Evolutionary conservation across 192 early-diverging fungal genomes (phyloP).

Genomic region (Rhizophagus sp.): DNA sequence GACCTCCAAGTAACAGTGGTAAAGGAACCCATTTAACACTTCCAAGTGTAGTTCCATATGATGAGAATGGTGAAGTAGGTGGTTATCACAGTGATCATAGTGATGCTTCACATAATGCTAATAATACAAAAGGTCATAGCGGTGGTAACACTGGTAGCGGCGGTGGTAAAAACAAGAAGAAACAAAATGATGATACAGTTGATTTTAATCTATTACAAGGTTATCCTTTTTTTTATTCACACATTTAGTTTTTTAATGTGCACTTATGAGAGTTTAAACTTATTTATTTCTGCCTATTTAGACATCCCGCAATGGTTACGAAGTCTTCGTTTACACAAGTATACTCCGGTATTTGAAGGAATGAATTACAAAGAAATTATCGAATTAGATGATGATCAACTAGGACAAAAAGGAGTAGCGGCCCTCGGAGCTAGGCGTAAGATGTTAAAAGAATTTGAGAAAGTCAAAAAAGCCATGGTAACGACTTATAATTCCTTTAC

Average conservation of each 20-base stretch:
- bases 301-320: constrained; percentile 95
- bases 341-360: constrained; percentile 83
- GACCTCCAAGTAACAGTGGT: constrained; percentile 30
- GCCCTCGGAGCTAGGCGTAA: constrained; percentile 95
- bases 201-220: constrained; percentile 75
- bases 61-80: constrained; percentile 27
- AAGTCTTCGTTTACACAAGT: constrained; percentile 93
- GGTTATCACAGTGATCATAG: constrained; percentile 42
- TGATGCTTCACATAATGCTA: constrained; percentile 34
- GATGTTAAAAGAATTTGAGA: constrained; percentile 96
- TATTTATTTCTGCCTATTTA: constrained; percentile 10
- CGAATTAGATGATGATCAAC: constrained; percentile 76
- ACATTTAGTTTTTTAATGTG: neutral
- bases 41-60: constrained; percentile 32
- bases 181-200: constrained; percentile 72
- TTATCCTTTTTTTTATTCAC: constrained; percentile 35
- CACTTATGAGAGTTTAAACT: neutral
- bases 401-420: constrained; percentile 82
- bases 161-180: constrained; percentile 58
- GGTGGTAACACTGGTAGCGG: constrained; percentile 29
- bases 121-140: constrained; percentile 37
- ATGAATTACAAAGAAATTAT: constrained; percentile 91
- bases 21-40: constrained; percentile 39
- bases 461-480: constrained; percentile 53
- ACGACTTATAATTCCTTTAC: no score